Base-by-base conservation (phyloP, 2,329 filamentous ascomycete genomes). In the Fonsecaea monophora region DNA sequence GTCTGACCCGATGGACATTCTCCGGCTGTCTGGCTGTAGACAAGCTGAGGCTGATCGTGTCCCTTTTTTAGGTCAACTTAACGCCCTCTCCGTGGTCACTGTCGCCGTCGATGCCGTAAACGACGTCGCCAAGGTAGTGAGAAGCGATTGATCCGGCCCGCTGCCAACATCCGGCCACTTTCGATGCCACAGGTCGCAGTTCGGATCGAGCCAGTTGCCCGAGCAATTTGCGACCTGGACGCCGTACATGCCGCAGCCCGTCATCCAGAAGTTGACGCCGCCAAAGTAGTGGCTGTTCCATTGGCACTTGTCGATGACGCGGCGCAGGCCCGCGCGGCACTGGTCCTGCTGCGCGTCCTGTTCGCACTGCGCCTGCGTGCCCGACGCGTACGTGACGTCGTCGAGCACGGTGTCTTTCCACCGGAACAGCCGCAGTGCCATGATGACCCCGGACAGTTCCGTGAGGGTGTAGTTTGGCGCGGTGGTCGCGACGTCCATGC, bases 311-410 rank as follows among this genome's bases (percentile, higher is more conserved):
- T 42, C 42, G 45, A 69, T 62, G n/a, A 54, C 35, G 21, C 34
- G 21, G 21, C 30, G n/a, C 18, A 55, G 53, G 10, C 13, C 53
- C 3, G 32, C 40, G 7, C 45, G 34, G 38, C 62, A 65, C 25
- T 66, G 50, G 40, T 69, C 67, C n/a, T 37, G 38, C 15, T 25
- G 18, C 6, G 25, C 18, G 45, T 50, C 45, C 45, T 9, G 18
- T 18, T 60, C 64, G 53, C 67, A 69, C 48, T 69, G 60, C 30
- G 63, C 67, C 48, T 53, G 53, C 1, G 63, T 50, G 21, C 67
- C 67, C 7, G 65, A 25, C 21, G 54, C 21, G 13, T 45, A n/a
- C n/a, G 60, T 58, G 18, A 55, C 55, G 30, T 60, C 37, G 18
- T 37, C 38, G 55, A 42, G 5, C 10, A 38, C 42, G 9, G 21